These are phyloP conservation scores for Raffaelea arxii DNA, from an alignment of 2,329 filamentous ascomycete species.

Conservation along the genomic window DNA sequence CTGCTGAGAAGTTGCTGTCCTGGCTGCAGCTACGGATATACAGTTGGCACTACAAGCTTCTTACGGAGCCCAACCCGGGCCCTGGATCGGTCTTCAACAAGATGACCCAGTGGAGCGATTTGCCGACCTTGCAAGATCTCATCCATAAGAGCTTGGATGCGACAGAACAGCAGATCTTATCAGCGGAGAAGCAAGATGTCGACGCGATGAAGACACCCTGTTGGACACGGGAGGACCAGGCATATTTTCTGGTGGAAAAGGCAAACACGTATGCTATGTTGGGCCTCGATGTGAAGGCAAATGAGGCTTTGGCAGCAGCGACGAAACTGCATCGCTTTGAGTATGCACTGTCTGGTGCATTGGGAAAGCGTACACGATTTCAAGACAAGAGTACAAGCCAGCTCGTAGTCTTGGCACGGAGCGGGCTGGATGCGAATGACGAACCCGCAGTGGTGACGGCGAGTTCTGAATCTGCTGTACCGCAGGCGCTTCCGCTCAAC, in stretches of 20 bases:
- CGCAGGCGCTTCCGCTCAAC: slow-evolving; percentile 68
- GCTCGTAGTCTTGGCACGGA: slow-evolving; percentile 68
- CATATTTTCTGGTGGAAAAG: slow-evolving; percentile 70
- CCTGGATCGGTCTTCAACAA: slow-evolving; percentile 45
- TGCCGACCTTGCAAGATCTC: slow-evolving; percentile 42
- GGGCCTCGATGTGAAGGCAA: slow-evolving; percentile 67
- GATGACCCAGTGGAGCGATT: slow-evolving; percentile 48
- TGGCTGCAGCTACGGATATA: slow-evolving; percentile 65
- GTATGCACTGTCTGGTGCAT: slow-evolving; percentile 73
- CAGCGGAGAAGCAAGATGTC: too few relatives aligned
- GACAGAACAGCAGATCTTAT: slow-evolving; percentile 28
- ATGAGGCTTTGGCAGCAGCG: slow-evolving; percentile 59
- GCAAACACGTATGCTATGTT: slow-evolving; percentile 78
- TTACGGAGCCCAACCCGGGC: slow-evolving; percentile 46
- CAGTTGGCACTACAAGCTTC: slow-evolving; percentile 56
- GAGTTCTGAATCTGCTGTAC: slow-evolving; percentile 23
- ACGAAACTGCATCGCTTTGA: slow-evolving; percentile 58
- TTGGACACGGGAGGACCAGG: slow-evolving; percentile 42
- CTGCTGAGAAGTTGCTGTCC: slow-evolving; percentile 24
- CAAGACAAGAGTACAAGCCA: slow-evolving; percentile 77
- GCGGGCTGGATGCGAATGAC: slow-evolving; percentile 10
- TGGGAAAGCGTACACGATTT: slow-evolving; percentile 78
- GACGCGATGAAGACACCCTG: too few relatives aligned
- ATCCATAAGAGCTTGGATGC: slow-evolving; percentile 34
- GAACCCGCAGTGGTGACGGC: slow-evolving; percentile 11